Percentiles rank a stretch among this genome's conserved stretches.
Conservation (phyloP, 176 grass and related monocot genomes). For the Eragrostis curvula region DNA sequence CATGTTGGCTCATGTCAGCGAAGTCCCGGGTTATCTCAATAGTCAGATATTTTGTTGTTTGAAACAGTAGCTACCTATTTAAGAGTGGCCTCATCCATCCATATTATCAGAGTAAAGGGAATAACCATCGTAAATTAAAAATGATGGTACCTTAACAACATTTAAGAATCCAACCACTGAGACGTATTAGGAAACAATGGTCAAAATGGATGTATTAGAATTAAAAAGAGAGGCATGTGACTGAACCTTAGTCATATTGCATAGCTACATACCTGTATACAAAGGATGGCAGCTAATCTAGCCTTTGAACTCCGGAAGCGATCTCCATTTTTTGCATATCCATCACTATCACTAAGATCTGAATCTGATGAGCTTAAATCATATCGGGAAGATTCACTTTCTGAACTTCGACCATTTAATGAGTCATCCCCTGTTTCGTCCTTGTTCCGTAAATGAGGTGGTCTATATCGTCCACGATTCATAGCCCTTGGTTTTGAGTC, state of each 20-base stretch:
- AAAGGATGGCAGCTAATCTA: slow-evolving; percentile 81
- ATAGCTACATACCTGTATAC: slow-evolving; percentile 74
- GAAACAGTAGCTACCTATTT: slow-evolving; percentile 10
- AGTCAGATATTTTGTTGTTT: slow-evolving; percentile 4
- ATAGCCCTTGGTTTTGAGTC: slow-evolving; percentile 37
- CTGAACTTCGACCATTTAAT: slow-evolving; percentile 60
- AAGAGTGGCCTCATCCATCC: slow-evolving; percentile 22
- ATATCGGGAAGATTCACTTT: slow-evolving; percentile 72
- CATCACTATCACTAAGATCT: slow-evolving; percentile 91
- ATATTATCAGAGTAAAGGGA: slow-evolving; percentile 29
- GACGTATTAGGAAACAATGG: slow-evolving; percentile 18
- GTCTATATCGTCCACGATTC: slow-evolving; percentile 63
- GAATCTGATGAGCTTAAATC: slow-evolving; percentile 91
- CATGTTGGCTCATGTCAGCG: background rate
- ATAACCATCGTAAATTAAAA: slow-evolving; percentile 18
- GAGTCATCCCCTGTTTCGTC: slow-evolving; percentile 43
- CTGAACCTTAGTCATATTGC: background rate
- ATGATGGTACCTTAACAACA: slow-evolving; percentile 23
- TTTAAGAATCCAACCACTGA: background rate
- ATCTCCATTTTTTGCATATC: slow-evolving; percentile 65
- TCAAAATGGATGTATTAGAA: slow-evolving; percentile 16
- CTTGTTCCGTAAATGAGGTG: slow-evolving; percentile 82
- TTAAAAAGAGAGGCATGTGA: background rate
- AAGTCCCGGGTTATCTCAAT: slow-evolving; percentile 17
- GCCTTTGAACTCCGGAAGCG: slow-evolving; percentile 82